These are phyloP conservation scores for Crithidia sp. DNA, from an alignment of 208 protist species.

Conservation along the genomic window DNA sequence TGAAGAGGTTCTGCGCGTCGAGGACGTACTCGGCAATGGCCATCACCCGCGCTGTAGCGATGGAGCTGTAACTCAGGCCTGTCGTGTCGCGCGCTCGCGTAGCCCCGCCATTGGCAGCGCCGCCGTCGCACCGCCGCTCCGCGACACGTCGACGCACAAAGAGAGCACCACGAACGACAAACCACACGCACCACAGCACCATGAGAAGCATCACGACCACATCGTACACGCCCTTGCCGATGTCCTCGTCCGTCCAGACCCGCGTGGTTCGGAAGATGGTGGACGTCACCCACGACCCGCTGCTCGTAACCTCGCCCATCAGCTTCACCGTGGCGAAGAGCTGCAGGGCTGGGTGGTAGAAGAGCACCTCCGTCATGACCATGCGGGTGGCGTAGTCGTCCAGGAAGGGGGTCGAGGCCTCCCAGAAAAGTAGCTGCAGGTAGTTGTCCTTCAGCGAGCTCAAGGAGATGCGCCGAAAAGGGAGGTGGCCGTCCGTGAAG, in stretches of 20 bases:
- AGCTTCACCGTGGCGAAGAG: constrained; percentile 44
- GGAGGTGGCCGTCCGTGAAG: constrained; percentile 13
- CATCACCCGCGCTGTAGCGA: neutral
- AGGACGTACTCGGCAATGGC: constrained; percentile 8
- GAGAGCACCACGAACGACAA: neutral
- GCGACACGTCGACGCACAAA: neutral
- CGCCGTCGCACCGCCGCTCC: neutral
- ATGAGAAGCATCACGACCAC: constrained; percentile 32
- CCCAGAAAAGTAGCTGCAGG: constrained; percentile 22
- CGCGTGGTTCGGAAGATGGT: constrained; percentile 19
- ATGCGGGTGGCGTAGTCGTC: constrained; percentile 55
- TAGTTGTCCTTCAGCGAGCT: constrained; percentile 13
- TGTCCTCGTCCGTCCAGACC: constrained; percentile 42
- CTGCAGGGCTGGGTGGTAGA: constrained; percentile 52
- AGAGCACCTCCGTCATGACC: constrained; percentile 47
- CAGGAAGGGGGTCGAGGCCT: constrained; percentile 36
- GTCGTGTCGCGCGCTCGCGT: neutral
- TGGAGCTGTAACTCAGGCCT: constrained; percentile 2
- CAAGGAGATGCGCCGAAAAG: constrained; percentile 11
- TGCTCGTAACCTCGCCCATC: constrained; percentile 43
- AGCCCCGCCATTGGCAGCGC: neutral
- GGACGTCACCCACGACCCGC: constrained; percentile 36
- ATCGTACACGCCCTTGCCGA: constrained; percentile 23
- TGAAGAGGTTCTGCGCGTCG: constrained; percentile 1
- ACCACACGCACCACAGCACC: constrained; percentile 3